Conservation (phyloP, 495 filamentous ascomycete species). For the Hyaloscypha variabilis region DNA sequence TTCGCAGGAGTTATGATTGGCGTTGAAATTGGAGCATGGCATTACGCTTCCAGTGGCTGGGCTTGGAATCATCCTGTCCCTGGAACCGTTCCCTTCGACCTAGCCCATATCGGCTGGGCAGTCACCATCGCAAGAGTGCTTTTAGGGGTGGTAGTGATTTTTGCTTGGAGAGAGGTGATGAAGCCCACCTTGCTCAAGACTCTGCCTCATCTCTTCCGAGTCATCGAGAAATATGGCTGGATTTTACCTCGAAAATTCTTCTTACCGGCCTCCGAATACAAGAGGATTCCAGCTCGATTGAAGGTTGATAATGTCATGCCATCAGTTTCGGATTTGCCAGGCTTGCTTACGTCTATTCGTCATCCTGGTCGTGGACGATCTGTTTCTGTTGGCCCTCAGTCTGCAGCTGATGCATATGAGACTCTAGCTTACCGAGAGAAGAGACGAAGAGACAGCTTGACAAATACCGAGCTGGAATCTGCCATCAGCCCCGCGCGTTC, state of each 20-base stretch:
- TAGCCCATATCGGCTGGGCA: slow-evolving; percentile 62
- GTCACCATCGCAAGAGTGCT: slow-evolving; percentile 66
- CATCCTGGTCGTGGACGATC: slow-evolving; percentile 77
- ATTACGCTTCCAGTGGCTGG: slow-evolving; percentile 60
- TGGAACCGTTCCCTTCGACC: slow-evolving; percentile 65
- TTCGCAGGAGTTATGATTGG: slow-evolving; percentile 91
- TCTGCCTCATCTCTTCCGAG: slow-evolving; percentile 84
- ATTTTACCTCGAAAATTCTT: slow-evolving; percentile 86
- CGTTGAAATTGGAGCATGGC: slow-evolving; percentile 78
- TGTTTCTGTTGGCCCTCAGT: slow-evolving; percentile 91
- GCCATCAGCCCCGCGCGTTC: slow-evolving; percentile 9
- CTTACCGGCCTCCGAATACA: slow-evolving; percentile 86
- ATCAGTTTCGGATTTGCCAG: slow-evolving; percentile 79
- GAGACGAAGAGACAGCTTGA: slow-evolving; percentile 67
- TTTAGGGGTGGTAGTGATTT: slow-evolving; percentile 79
- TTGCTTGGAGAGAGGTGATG: slow-evolving; percentile 84
- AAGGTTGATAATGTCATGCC: slow-evolving; percentile 88
- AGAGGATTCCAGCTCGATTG: slow-evolving; percentile 73
- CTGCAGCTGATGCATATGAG: slow-evolving; percentile 94
- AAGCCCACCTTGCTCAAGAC: slow-evolving; percentile 79
- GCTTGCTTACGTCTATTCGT: slow-evolving; percentile 74
- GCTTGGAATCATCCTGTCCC: slow-evolving; percentile 60
- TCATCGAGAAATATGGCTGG: slow-evolving; percentile 78
- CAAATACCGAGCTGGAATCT: slow-evolving; percentile 12
- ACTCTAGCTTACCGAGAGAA: slow-evolving; percentile 90